A percentile compares a stretch with the other conserved stretches of the same genome.
Conservation (phyloP, 208 protist genomes). For the Porcisia hertigi region DNA sequence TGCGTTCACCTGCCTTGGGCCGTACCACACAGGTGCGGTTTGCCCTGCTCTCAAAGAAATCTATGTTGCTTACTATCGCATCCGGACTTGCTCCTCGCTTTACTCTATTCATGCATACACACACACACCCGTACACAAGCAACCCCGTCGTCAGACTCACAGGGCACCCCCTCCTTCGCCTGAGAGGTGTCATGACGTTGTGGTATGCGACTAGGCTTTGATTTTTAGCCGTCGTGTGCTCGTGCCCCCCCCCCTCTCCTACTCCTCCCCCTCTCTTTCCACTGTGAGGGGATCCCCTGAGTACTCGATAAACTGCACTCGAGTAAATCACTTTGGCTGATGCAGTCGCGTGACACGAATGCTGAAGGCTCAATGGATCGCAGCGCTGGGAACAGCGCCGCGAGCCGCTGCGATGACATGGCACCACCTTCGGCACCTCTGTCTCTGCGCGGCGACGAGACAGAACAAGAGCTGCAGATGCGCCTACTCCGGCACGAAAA, state of each 20-base stretch:
- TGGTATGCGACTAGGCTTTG: not conserved
- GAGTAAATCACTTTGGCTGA: not conserved
- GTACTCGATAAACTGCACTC: not conserved
- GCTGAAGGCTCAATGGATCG: not conserved
- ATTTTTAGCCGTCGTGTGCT: not conserved
- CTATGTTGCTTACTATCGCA: too few species aligned
- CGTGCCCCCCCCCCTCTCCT: not conserved
- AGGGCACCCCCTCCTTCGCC: not conserved
- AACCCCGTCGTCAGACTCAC: not conserved
- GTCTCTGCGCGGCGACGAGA: not conserved
- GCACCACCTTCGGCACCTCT: not conserved
- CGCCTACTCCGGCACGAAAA: slow-evolving; percentile 50
- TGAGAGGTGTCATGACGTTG: not conserved
- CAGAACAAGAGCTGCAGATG: slow-evolving; percentile 8
- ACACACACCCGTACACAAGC: not conserved
- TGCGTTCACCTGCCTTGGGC: too few species aligned
- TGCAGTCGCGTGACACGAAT: not conserved
- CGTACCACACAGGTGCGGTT: too few species aligned
- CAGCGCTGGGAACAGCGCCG: not conserved
- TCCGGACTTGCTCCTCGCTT: not conserved
- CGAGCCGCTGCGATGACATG: not conserved
- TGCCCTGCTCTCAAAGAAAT: too few species aligned
- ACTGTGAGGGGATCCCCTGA: not conserved
- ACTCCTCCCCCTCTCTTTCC: not conserved
- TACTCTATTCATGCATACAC: not conserved